phyloP scores from a whole-genome alignment of 352 stramenopile species.

The Aphanomyces euteiches region DNA sequence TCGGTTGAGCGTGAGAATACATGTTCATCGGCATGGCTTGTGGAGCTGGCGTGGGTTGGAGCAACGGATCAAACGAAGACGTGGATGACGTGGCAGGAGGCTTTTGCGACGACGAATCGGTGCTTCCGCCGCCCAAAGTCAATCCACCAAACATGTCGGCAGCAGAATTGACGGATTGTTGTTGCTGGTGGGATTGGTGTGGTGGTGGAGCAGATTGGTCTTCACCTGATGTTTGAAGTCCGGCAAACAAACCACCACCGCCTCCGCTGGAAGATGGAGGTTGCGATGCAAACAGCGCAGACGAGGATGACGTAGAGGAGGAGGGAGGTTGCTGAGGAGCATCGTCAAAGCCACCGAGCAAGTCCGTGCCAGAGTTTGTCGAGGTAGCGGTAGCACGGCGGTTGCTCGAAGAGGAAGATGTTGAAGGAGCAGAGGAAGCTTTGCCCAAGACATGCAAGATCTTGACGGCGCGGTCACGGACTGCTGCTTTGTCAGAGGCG shows the following conservation, averaged over 20 bases:
- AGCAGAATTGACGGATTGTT: constrained; percentile 24
- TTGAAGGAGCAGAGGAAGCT: constrained; percentile 25
- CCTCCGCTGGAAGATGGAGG: no score
- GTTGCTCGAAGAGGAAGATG: constrained; percentile 20
- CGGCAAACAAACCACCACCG: constrained; percentile 23
- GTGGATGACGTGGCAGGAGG: not conserved
- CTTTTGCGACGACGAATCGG: not conserved
- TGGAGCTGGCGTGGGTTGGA: not conserved
- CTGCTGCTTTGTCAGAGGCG: constrained; percentile 70
- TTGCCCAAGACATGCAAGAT: constrained; percentile 60
- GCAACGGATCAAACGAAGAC: constrained; percentile 14
- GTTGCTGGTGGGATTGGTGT: constrained; percentile 16
- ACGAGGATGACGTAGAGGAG: constrained; percentile 35
- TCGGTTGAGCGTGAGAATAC: constrained; percentile 40
- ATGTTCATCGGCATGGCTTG: not conserved
- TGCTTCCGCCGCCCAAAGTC: constrained; percentile 36
- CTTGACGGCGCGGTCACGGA: constrained; percentile 74
- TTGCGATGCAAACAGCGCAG: no score
- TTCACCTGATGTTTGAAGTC: constrained; percentile 32
- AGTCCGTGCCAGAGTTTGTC: constrained; percentile 38
- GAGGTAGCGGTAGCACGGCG: not conserved
- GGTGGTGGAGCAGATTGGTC: constrained; percentile 7
- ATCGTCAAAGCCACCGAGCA: constrained; percentile 68
- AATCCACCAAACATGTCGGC: constrained; percentile 77
- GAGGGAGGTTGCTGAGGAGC: constrained; percentile 37